phyloP scores from a whole-genome alignment of 2,329 filamentous ascomycete species.

The Thermoascus crustaceus region DNA sequence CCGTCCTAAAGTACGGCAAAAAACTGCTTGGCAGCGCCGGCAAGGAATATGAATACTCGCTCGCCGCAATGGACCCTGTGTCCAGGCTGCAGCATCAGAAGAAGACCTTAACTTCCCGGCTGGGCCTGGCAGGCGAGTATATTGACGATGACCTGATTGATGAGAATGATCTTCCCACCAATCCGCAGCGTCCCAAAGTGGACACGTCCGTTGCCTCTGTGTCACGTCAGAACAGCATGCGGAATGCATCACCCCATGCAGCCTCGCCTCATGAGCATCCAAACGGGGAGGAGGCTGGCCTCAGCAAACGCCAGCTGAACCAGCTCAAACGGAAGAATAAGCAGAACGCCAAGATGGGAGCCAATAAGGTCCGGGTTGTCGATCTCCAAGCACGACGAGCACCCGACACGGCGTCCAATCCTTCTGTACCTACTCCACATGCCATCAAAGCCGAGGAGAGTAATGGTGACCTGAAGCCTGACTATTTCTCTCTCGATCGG shows the following conservation, averaged over 20 bases:
- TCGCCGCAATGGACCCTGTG: conserved; percentile 73
- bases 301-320: conserved; percentile 91
- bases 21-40: conserved; percentile 74
- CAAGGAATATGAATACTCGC: conserved; percentile 71
- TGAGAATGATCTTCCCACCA: conserved; percentile 48
- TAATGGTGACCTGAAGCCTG: conserved; percentile 57
- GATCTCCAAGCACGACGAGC: conserved; percentile 67
- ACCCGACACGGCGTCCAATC: conserved; percentile 57
- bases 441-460: conserved; percentile 53
- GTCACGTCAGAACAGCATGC: conserved; percentile 36
- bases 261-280: conserved; percentile 43
- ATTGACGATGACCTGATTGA: conserved; percentile 76
- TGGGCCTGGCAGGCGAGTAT: conserved; percentile 77
- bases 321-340: conserved; percentile 92
- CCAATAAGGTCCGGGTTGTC: conserved; percentile 81
- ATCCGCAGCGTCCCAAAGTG: conserved; percentile 41
- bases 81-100: conserved; percentile 79
- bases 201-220: conserved; percentile 42
- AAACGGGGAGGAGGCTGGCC: conserved; percentile 56
- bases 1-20: conserved; percentile 75
- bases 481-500: conserved; percentile 87
- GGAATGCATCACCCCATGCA: conserved; percentile 31
- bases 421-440: conserved; percentile 45
- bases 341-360: conserved; percentile 76
- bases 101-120: conserved; percentile 70